Percentiles rank a stretch among this genome's conserved stretches.
Conservation (phyloP, 2,329 filamentous ascomycete genomes). For the Zopfia rhizophila region DNA sequence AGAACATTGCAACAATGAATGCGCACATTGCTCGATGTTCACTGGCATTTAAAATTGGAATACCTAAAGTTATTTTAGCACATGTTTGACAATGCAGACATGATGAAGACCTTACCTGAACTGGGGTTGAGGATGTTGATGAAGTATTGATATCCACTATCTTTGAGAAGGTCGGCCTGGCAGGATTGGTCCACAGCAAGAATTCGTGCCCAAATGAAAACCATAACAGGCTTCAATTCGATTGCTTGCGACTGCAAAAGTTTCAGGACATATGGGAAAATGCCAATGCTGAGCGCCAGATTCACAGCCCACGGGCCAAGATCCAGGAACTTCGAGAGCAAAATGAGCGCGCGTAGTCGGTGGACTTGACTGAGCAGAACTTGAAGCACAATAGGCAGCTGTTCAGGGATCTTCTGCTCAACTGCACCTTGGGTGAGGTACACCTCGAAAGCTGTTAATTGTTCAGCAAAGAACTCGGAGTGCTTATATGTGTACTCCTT, state of each 20-base stretch:
- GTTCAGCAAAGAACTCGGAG: constrained; percentile 96
- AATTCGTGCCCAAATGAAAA: constrained; percentile 98
- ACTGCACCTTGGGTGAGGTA: constrained; percentile 88
- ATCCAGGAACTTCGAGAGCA: constrained; percentile 93
- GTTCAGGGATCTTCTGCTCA: constrained; percentile 87
- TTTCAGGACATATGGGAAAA: constrained; percentile 99
- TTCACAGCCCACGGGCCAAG: constrained; percentile 99
- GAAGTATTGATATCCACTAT: constrained; percentile 97
- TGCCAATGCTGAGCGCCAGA: constrained; percentile 94
- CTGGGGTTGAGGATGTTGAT: constrained; percentile 88
- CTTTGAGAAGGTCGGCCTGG: constrained; percentile 92
- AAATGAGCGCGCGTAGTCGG: constrained; percentile 85
- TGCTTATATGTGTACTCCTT: constrained; percentile 90
- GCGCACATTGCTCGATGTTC: constrained; percentile 99
- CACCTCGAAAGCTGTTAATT: constrained; percentile 95
- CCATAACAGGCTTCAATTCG: constrained; percentile 97
- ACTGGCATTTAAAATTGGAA: constrained; percentile 86
- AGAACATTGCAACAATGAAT: constrained; percentile 97
- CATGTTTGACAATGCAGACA: not conserved
- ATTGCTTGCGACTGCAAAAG: constrained; percentile 92
- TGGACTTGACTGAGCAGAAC: constrained; percentile 97
- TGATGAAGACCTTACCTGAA: constrained; percentile 60
- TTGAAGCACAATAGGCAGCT: constrained; percentile 94
- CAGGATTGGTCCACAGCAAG: constrained; percentile 94
- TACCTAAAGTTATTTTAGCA: constrained; percentile 53